Conservation (phyloP, 139 green algal species). For the Yamagishiella unicocca region DNA sequence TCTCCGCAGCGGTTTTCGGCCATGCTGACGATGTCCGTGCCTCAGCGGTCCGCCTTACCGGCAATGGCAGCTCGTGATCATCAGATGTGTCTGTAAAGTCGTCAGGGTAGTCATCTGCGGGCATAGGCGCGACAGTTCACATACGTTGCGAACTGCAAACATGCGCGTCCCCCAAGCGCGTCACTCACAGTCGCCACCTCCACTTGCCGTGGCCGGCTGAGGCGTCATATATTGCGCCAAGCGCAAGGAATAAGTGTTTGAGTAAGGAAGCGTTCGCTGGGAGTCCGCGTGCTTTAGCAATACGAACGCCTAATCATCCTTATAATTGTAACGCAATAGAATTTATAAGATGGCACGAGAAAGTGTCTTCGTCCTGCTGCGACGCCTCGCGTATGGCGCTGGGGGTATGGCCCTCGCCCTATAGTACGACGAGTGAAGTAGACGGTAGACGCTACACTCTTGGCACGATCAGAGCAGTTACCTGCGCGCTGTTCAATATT, state of each 20-base stretch:
- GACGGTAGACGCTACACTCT: no score
- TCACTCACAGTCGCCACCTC: not conserved
- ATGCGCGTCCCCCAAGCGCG: not conserved
- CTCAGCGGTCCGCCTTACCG: not conserved
- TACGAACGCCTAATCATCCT: no score
- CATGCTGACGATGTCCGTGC: no score
- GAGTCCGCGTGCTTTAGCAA: no score
- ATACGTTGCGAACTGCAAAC: not conserved
- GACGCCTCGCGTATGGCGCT: no score
- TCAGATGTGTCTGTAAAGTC: conserved; percentile 21
- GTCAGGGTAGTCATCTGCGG: conserved; percentile 15
- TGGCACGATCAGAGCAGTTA: no score
- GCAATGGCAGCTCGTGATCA: conserved; percentile 3
- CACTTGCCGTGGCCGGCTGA: not conserved
- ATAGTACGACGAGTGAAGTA: no score
- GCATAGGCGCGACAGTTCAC: not conserved
- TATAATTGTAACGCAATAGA: not conserved
- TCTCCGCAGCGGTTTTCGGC: no score
- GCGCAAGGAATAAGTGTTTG: not conserved
- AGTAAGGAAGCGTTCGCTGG: not conserved
- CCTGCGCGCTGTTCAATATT: no score
- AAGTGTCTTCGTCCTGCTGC: no score
- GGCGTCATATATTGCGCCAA: not conserved
- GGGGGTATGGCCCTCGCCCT: no score
- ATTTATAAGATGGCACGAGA: not conserved